These are phyloP conservation scores for Colletotrichum liriopes DNA, from an alignment of 2,329 filamentous ascomycete genomes.

Conservation along the genomic window DNA sequence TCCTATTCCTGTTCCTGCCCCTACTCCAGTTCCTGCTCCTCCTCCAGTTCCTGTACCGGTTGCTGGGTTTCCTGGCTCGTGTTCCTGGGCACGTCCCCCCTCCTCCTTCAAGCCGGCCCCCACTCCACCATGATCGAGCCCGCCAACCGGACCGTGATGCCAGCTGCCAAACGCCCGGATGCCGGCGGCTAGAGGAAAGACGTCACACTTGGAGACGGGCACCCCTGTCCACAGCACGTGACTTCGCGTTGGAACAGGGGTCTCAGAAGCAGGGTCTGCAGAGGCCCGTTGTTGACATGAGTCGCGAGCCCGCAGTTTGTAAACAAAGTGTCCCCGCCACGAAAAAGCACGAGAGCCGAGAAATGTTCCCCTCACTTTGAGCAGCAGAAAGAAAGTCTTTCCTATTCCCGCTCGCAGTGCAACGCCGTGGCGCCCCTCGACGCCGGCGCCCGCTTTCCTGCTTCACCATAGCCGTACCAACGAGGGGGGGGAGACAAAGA, in stretches of 20 bases:
- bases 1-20: neutral
- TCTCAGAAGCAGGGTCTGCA: constrained; percentile 27
- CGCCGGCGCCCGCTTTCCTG: constrained; percentile 23
- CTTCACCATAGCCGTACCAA: constrained; percentile 25
- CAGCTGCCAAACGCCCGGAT: constrained; percentile 35
- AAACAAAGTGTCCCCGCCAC: constrained; percentile 35
- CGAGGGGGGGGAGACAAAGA: constrained; percentile 18
- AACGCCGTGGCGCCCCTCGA: constrained; percentile 19
- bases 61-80: neutral
- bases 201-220: constrained; percentile 25
- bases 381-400: constrained; percentile 2
- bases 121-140: neutral
- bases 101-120: neutral
- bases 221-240: constrained; percentile 26
- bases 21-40: neutral
- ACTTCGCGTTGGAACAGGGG: constrained; percentile 37
- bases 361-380: constrained; percentile 16
- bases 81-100: constrained; percentile 1
- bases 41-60: neutral
- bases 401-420: constrained; percentile 28
- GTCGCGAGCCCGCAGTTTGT: constrained; percentile 40
- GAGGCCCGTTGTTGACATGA: constrained; percentile 42
- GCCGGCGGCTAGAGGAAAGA: constrained; percentile 36
- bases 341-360: neutral
- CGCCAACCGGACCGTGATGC: constrained; percentile 9